Evolutionary conservation across 2,329 filamentous ascomycete species (phyloP).

Genomic region (Diaporthe caulivora): DNA sequence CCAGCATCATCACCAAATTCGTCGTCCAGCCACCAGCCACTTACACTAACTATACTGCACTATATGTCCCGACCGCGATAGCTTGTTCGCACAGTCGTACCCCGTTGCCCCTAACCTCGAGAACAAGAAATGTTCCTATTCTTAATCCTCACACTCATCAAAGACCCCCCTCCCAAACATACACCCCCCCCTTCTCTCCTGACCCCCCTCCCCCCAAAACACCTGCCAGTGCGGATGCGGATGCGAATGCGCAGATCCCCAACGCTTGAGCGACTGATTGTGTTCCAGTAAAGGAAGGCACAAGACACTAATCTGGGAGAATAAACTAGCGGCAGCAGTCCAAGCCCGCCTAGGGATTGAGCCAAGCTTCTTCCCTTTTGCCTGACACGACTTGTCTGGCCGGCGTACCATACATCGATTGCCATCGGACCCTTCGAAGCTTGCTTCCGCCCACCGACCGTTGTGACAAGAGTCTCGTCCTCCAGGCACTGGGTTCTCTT

Average conservation of each 20-base stretch:
- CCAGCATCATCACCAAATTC: not conserved
- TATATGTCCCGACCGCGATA: not conserved
- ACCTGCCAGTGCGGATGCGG: conserved; percentile 11
- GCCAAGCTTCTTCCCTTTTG: conserved; percentile 24
- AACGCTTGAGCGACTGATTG: conserved; percentile 15
- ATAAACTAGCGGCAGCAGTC: conserved; percentile 13
- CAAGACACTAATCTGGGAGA: conserved; percentile 23
- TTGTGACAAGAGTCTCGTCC: conserved; percentile 6
- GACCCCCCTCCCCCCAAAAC: too few species aligned
- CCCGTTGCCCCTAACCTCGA: not conserved
- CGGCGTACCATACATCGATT: not conserved
- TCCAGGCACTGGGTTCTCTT: not conserved
- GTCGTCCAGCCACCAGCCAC: conserved; percentile 10
- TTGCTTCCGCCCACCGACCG: conserved; percentile 16
- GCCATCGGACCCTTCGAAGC: not conserved
- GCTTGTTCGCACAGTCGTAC: not conserved
- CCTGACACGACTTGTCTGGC: conserved; percentile 25
- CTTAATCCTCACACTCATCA: not conserved
- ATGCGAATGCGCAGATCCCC: conserved; percentile 19
- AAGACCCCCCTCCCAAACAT: not conserved
- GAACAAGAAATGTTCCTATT: not conserved
- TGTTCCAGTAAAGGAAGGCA: conserved; percentile 25
- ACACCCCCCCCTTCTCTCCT: not conserved
- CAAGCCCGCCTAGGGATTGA: conserved; percentile 27
- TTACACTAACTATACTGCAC: not conserved